phyloP scores from a whole-genome alignment of 164 flowering plant species.

The Berberis thunbergii region DNA sequence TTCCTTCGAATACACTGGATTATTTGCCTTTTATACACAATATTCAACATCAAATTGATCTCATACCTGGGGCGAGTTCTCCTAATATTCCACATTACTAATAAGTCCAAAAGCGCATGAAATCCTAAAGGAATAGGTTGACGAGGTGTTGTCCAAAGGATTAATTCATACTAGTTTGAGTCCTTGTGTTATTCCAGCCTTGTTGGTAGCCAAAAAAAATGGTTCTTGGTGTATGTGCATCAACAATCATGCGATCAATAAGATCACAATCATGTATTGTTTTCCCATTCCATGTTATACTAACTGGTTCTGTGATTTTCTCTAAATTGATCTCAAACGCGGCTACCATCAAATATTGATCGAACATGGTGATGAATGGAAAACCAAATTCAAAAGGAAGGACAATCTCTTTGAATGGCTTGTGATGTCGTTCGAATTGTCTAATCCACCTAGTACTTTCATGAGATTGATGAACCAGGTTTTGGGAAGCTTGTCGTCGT shows the following conservation, averaged over 20 bases:
- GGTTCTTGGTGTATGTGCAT: slow-evolving; percentile 1
- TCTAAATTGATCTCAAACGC: background rate
- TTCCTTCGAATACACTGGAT: too few species aligned
- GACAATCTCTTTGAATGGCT: slow-evolving; percentile 1
- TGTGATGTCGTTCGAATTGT: background rate
- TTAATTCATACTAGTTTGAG: background rate
- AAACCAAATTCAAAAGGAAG: background rate
- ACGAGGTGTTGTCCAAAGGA: background rate
- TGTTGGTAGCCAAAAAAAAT: background rate
- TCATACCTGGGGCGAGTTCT: too few species aligned
- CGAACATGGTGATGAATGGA: background rate
- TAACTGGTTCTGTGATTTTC: background rate
- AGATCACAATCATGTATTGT: slow-evolving; percentile 1
- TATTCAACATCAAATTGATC: too few species aligned
- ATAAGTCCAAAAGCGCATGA: background rate
- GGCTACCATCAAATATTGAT: background rate
- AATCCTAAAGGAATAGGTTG: background rate
- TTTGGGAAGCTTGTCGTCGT: background rate
- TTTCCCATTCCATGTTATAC: slow-evolving; percentile 3
- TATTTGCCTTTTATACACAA: too few species aligned
- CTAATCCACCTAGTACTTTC: slow-evolving; percentile 1
- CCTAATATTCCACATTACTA: background rate
- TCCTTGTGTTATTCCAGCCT: background rate
- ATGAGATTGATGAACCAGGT: slow-evolving; percentile 1
- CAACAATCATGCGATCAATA: slow-evolving; percentile 1